Base-by-base conservation (phyloP, 805 yeast genomes). In the Kuraishia ogatae region DNA sequence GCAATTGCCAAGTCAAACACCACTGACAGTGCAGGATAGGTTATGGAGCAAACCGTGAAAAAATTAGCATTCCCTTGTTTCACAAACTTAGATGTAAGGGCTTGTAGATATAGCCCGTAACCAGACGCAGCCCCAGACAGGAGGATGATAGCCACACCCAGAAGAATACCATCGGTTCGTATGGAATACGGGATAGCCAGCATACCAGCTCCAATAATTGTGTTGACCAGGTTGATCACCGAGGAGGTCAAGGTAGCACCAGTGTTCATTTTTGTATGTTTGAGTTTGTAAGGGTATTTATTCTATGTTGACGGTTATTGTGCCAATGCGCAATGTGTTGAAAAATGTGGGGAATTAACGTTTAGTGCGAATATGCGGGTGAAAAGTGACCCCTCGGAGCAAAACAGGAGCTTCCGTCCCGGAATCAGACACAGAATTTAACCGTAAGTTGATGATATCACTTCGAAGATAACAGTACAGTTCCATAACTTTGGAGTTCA, bases 181-280 rank as follows among this genome's bases (percentile, higher is more conserved):
- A 85, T 83, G 1, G 90, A 88, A 58, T 75, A 83, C 0, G 94
- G 92, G 71, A 87, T 80, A 15, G 92, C 89, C 23, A 87, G 74
- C 48, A 87, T 73, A 1, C 96, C 96, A 0, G 94, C 90, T 6
- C 96, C 96, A 13, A 88, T 77, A 55, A 88, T 85, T 24, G 94
- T 87, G 70, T 88, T 88, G 54, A 85, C 78, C 46, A 89, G 73
- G 67, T 84, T 86, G 54, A 87, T 73, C 19, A 81, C 71, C 1
- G 93, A 85, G 1, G 92, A 85, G 1, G 64, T 57, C 24, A 77
- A 70, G 13, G 85, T 74, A 2, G 89, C 87, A 4, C 66, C 65
- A 23, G 19, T 39, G 6, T 8, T 35, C 50, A 48, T 48, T 48
- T 21, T 19, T 39, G 24, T 23, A 15, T 35, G 43, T 5, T 10